A percentile compares a stretch with the other conserved stretches of the same genome.
Conservation (phyloP, 768 basidiomycete species). For the Pholiota conissans region DNA sequence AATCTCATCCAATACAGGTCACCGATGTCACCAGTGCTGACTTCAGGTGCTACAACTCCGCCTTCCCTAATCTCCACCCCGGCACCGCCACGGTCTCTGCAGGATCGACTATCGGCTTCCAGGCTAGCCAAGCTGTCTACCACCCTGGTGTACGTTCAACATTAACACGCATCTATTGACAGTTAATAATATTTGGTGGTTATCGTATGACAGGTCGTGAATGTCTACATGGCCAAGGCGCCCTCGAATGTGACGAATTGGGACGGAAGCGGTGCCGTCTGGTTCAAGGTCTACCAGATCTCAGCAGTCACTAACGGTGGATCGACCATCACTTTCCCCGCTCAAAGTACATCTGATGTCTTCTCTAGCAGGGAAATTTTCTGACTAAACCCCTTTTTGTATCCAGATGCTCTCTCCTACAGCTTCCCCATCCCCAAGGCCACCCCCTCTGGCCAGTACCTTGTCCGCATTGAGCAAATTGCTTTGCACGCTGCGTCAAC, state of each 20-base stretch:
- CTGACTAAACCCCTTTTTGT: too few species aligned
- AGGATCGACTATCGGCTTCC: constrained; percentile 22
- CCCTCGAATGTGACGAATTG: constrained; percentile 29
- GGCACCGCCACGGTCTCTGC: constrained; percentile 36
- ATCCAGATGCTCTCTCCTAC: constrained; percentile 19
- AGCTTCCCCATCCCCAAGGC: constrained; percentile 37
- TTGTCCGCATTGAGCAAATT: constrained; percentile 43
- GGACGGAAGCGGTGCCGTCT: constrained; percentile 45
- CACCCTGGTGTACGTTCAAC: constrained; percentile 18
- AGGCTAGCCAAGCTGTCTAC: constrained; percentile 13
- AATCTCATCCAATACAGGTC: constrained; percentile 26
- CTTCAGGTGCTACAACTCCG: constrained; percentile 46
- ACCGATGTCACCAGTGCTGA: constrained; percentile 47
- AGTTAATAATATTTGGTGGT: background rate
- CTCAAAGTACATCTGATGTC: constrained; percentile 26
- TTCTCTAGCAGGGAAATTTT: too few species aligned
- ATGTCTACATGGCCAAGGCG: constrained; percentile 24
- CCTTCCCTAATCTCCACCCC: constrained; percentile 37
- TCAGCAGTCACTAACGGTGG: constrained; percentile 47
- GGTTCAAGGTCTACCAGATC: constrained; percentile 45
- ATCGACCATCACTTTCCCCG: constrained; percentile 44
- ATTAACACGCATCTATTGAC: background rate
- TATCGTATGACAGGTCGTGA: constrained; percentile 12
- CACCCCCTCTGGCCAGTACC: constrained; percentile 40
- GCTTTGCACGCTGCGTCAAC: constrained; percentile 40